Base-by-base conservation (phyloP, 495 filamentous ascomycete species). In the Aspergillus incahuasiensis region DNA sequence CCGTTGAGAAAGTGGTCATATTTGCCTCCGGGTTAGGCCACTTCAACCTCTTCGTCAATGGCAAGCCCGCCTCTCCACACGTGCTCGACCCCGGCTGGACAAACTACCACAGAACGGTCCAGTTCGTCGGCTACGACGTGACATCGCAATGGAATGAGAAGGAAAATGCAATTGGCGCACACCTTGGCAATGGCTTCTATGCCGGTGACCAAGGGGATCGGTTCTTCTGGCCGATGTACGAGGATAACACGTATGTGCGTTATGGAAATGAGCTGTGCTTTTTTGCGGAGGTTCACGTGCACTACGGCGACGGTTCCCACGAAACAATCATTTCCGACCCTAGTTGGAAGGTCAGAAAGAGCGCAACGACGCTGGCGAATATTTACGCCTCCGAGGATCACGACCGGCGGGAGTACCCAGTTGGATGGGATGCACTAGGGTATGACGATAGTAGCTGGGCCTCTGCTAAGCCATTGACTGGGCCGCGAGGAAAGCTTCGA, bases 161-260 rank as follows among this genome's bases (percentile, higher is more conserved):
- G 5, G 57, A 59, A 19, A 68, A 68, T n/a, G 58, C 56, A 1
- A 28, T 68, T 32, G 65, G 63, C 5, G 65, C 63, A 3, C 65
- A 68, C 54, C 48, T 68, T 16, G 65, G 65, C 15, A 68, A 68
- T 28, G 65, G 65, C 2, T 68, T 68, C 39, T 68, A 68, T 24
- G 65, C 65, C 5, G 65, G 65, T 15, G 65, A 68, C 34, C 54
- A 68, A 49, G 65, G 64, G 0, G 65, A 63, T 35, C 60, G 65
- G 42, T 68, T 68, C 55, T 68, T 68, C 48, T 68, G 65, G 65
- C 65, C 65, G 5, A 68, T 65, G 63, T 68, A 68, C 40, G 65
- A 68, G 28, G 65, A 68, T 50, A 68, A 68, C 16, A 68, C 65
- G 6, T 68, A 65, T 39, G 65, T 68, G 8, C 54, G 65, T 12